A percentile compares a stretch with the other conserved stretches of the same genome.
Evolutionary conservation across 129 eudicot genomes (phyloP).

Genomic region (Mikania micrantha): DNA sequence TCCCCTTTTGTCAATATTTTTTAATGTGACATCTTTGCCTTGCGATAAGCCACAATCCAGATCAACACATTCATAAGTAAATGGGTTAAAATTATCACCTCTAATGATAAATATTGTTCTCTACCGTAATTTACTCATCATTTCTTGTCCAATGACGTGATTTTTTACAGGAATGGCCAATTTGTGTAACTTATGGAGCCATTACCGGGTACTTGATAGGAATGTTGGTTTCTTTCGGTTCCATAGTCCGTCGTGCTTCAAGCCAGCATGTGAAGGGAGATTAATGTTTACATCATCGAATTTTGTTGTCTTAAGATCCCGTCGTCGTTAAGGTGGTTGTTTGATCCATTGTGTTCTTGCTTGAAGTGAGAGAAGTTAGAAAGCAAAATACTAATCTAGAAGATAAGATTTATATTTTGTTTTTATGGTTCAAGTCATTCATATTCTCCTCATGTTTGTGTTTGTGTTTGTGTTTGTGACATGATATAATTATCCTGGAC

Average conservation of each 20-base stretch:
- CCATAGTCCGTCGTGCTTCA: conserved; percentile 16
- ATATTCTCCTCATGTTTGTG: too few relatives aligned
- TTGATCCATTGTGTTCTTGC: background rate
- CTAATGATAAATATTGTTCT: background rate
- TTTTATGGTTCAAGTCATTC: too few relatives aligned
- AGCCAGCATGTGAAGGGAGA: conserved; percentile 49
- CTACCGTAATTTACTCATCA: background rate
- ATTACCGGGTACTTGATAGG: conserved; percentile 24
- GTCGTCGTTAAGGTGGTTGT: too few relatives aligned
- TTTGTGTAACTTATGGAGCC: conserved; percentile 7
- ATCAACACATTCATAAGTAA: background rate
- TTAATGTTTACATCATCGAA: conserved; percentile 7
- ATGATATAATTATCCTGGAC: too few relatives aligned
- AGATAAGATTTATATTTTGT: background rate
- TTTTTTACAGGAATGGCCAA: conserved; percentile 7
- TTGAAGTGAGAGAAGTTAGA: background rate
- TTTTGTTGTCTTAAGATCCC: background rate
- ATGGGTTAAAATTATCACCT: background rate
- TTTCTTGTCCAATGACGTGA: background rate
- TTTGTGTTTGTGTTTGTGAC: too few relatives aligned
- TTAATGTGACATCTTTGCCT: background rate
- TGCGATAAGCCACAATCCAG: background rate
- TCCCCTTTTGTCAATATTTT: background rate
- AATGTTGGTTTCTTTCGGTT: conserved; percentile 38
- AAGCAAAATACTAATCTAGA: background rate